A percentile compares a stretch with the other conserved stretches of the same genome.
These are phyloP conservation scores for Insectozyma bohioensis DNA, from an alignment of 1,139 yeast species.

Conservation along the genomic window DNA sequence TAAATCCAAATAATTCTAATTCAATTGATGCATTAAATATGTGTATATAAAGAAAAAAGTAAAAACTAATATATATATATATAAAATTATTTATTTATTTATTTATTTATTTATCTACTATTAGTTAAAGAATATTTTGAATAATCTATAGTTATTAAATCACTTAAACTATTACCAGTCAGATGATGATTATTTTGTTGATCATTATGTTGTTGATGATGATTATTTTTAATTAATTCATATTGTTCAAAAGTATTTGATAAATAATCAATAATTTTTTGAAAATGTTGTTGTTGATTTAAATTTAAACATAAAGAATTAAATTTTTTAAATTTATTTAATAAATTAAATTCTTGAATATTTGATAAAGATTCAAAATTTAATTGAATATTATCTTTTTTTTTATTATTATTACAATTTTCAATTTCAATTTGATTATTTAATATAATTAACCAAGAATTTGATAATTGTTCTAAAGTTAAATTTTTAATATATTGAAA, in stretches of 20 bases:
- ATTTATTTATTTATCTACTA: too few relatives aligned
- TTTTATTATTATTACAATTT: conserved; percentile 7
- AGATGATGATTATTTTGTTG: conserved; percentile 13
- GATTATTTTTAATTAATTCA: conserved; percentile 22
- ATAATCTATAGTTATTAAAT: conserved; percentile 47
- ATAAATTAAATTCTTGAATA: conserved; percentile 33
- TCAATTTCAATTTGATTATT: conserved; percentile 25
- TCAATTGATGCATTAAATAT: conserved; percentile 14
- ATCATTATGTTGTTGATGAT: neutral
- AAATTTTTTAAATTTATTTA: conserved; percentile 54
- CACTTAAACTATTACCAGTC: conserved; percentile 26
- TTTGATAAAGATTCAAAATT: conserved; percentile 28
- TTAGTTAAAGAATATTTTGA: conserved; percentile 37
- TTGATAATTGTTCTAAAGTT: conserved; percentile 78
- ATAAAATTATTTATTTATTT: conserved; percentile 3
- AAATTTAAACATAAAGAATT: conserved; percentile 53
- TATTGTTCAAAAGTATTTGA: conserved; percentile 34
- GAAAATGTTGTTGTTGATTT: too few relatives aligned
- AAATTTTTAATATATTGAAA: conserved; percentile 71
- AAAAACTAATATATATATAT: conserved; percentile 1
- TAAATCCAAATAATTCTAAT: conserved; percentile 26
- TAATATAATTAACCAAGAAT: conserved; percentile 71
- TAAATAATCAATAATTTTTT: conserved; percentile 47
- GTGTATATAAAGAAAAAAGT: conserved; percentile 11
- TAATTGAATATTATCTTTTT: conserved; percentile 17